These are phyloP conservation scores for Trichoderma sp. DNA, from an alignment of 2,329 filamentous ascomycete species.

Conservation along the genomic window DNA sequence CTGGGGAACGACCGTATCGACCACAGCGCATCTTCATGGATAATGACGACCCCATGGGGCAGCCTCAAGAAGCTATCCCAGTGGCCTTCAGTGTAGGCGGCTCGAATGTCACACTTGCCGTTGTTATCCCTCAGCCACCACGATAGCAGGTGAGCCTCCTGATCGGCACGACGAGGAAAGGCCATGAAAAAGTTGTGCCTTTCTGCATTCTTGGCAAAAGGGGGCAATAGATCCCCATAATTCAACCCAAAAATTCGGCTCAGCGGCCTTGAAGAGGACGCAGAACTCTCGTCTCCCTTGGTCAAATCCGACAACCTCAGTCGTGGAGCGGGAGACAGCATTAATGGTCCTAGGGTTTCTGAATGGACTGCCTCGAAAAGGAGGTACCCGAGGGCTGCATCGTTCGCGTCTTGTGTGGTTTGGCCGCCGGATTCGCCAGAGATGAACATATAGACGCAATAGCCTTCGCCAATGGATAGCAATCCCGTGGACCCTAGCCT, in stretches of 20 bases:
- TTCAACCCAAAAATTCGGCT: slow-evolving; percentile 39
- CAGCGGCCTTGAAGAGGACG: slow-evolving; percentile 33
- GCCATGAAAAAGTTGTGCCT: slow-evolving; percentile 50
- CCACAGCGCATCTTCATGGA: slow-evolving; percentile 49
- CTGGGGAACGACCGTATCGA: slow-evolving; percentile 46
- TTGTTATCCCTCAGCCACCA: slow-evolving; percentile 50
- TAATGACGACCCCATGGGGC: slow-evolving; percentile 43
- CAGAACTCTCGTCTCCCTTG: slow-evolving; percentile 4
- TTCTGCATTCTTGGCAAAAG: slow-evolving; percentile 18
- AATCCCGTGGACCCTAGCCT: slow-evolving; percentile 42
- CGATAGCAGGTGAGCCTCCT: slow-evolving; percentile 44
- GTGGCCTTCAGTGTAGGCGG: slow-evolving; percentile 46
- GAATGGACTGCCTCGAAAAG: slow-evolving; percentile 41
- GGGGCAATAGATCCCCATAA: slow-evolving; percentile 39
- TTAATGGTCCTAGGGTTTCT: slow-evolving; percentile 29
- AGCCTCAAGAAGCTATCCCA: slow-evolving; percentile 50
- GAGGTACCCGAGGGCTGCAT: slow-evolving; percentile 41
- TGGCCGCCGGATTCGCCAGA: slow-evolving; percentile 41
- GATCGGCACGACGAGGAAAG: slow-evolving; percentile 47
- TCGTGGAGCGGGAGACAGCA: slow-evolving; percentile 35
- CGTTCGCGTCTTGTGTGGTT: slow-evolving; percentile 37
- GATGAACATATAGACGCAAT: slow-evolving; percentile 45
- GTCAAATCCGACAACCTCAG: background rate
- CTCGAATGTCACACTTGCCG: slow-evolving; percentile 47
- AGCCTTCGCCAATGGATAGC: slow-evolving; percentile 38